Evolutionary conservation across 2,329 filamentous ascomycete genomes (phyloP).

Genomic region (Dactylonectria estremocensis): DNA sequence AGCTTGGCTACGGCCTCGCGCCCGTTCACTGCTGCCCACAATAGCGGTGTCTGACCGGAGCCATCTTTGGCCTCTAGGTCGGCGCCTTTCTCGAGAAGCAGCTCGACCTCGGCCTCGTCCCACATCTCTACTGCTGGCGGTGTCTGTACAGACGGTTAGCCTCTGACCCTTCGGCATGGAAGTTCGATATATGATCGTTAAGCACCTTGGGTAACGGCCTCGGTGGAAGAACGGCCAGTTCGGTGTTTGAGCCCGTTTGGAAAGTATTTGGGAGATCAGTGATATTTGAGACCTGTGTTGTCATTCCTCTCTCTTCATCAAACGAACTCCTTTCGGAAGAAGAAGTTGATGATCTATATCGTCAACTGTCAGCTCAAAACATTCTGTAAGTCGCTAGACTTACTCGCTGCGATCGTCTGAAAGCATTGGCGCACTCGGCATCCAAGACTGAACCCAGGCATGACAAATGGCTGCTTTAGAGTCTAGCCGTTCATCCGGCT

Average conservation of each 20-base stretch:
- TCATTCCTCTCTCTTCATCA: constrained; percentile 3
- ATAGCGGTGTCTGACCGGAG: background rate
- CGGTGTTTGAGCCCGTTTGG: background rate
- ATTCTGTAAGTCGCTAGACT: background rate
- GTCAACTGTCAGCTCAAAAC: background rate
- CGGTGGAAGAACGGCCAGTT: constrained; percentile 1
- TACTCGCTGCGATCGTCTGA: constrained; percentile 10
- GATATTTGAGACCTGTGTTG: constrained; percentile 11
- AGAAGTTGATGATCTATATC: too few relatives aligned
- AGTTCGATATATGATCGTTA: background rate
- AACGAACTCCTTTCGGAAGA: constrained; percentile 9
- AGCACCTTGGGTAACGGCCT: background rate
- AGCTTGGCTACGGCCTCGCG: background rate
- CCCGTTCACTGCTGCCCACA: background rate
- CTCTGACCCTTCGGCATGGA: background rate
- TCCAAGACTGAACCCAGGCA: background rate
- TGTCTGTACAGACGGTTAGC: background rate
- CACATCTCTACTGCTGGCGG: background rate
- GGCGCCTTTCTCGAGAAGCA: background rate
- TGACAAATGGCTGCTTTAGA: constrained; percentile 1
- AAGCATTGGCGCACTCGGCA: constrained; percentile 6
- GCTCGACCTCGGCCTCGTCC: background rate
- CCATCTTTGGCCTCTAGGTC: background rate
- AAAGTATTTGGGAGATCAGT: background rate
- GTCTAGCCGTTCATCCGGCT: constrained; percentile 4